Percentiles rank a stretch among this genome's conserved stretches.
Conservation (phyloP, 2,329 filamentous ascomycete species). For the Fusarium tricinctum region DNA sequence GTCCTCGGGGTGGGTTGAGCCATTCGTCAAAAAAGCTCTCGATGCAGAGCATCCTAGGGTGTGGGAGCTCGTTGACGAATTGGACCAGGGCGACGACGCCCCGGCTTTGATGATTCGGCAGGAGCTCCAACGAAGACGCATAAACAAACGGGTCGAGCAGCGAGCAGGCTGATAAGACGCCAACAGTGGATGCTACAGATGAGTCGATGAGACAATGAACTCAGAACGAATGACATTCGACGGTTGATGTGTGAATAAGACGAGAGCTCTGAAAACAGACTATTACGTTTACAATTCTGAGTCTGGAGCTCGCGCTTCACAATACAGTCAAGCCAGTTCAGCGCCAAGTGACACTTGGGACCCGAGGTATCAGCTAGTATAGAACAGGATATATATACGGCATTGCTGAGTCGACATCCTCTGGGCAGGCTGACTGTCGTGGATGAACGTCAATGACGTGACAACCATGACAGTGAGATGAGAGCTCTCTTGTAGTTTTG, state of each 20-base stretch:
- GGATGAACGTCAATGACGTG: constrained; percentile 30
- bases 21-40: constrained; percentile 49
- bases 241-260: background rate
- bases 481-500: constrained; percentile 6
- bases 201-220: background rate
- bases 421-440: constrained; percentile 3
- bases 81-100: constrained; percentile 42
- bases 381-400: constrained; percentile 8
- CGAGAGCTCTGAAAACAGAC: background rate
- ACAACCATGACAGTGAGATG: constrained; percentile 1
- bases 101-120: constrained; percentile 41
- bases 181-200: background rate
- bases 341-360: constrained; percentile 3
- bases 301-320: background rate
- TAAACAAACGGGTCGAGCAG: constrained; percentile 35
- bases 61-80: constrained; percentile 53
- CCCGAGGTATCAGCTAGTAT: constrained; percentile 8
- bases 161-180: constrained; percentile 8
- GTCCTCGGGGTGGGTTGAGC: constrained; percentile 48
- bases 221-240: background rate
- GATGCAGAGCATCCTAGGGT: constrained; percentile 52
- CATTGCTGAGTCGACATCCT: background rate
- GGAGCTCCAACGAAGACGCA: constrained; percentile 47
- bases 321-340: constrained; percentile 9
- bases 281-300: background rate